Evolutionary conservation across 2,329 filamentous ascomycete species (phyloP).

Genomic region (Sporothrix pallida): DNA sequence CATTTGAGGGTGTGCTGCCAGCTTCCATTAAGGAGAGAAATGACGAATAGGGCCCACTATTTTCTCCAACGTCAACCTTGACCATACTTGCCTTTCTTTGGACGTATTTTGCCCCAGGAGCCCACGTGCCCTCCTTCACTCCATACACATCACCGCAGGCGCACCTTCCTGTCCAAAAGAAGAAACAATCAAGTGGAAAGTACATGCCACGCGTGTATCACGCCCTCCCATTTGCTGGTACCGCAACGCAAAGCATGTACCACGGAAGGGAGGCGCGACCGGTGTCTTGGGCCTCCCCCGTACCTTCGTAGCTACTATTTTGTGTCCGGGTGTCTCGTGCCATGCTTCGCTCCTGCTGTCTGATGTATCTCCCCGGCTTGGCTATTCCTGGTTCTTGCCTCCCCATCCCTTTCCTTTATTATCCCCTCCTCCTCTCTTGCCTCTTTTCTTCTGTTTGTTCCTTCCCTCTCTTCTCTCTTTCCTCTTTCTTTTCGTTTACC

Average conservation of each 20-base stretch:
- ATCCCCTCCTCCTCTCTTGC: not conserved
- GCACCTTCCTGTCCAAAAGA: conserved; percentile 5
- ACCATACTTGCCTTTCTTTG: not conserved
- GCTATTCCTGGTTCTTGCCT: conserved; percentile 24
- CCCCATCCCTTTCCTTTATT: conserved; percentile 19
- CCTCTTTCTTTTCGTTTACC: not conserved
- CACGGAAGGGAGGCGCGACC: conserved; percentile 7
- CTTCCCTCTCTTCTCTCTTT: not conserved
- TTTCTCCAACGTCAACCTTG: conserved; percentile 23
- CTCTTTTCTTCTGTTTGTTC: not conserved
- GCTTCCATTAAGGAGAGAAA: not conserved
- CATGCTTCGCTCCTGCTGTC: conserved; percentile 23
- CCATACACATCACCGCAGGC: not conserved
- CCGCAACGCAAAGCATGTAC: not conserved
- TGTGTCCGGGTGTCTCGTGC: conserved; percentile 18
- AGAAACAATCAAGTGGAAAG: not conserved
- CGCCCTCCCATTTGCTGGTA: not conserved
- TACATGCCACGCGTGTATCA: conserved; percentile 17
- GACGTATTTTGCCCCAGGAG: not conserved
- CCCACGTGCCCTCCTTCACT: conserved; percentile 18
- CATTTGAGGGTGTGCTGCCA: not conserved
- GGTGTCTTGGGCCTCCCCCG: not conserved
- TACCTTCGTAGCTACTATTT: conserved; percentile 18
- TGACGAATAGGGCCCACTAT: conserved; percentile 28
- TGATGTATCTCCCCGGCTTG: conserved; percentile 4